Evolutionary conservation across 768 basidiomycete species (phyloP), one percentile per base, ranked within the genome.

Genomic region (Pulveroboletus sp.): DNA sequence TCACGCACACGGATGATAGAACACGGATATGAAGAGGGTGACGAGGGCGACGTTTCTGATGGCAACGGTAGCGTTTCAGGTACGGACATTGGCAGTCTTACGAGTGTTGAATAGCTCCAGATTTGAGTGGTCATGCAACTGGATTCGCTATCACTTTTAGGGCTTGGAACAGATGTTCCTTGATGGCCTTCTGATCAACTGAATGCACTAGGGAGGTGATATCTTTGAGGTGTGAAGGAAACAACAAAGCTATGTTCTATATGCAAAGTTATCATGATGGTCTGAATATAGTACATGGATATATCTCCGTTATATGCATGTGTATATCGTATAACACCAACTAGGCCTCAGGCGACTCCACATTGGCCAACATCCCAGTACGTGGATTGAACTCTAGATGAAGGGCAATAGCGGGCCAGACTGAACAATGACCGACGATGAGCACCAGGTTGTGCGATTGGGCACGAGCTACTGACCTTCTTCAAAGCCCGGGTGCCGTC

Each of bases 401-500:
- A 44, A 78, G 74, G 1, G 80, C 76, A 53, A 86, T 86, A 27
- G 78, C 66, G 3, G 84, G 83, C 84, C 84, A 86, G 13, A 86
- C 84, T 82, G 37, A 39, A 39, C 36, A 43, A 49, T 39, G 2
- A 30, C 3, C 2, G 10, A 27, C 9, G 4, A n/a, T 72, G 47
- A 53, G 42, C 7, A n/a, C 35, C 35, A n/a, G 17, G 27, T 9
- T 32, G 26, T 31, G 37, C 37, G 27, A 8, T 2, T 13, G 35
- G 47, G 18, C 28, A 31, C 54, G 28, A 32, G 6, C 8, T 14
- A 63, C 71, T 9, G 14, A 85, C 86, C 85, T 76, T 91, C 88
- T 69, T 92, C 91, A 61, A 92, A 93, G 1, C 91, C 90, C 15
- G 89, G 86, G 63, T 92, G 87, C 31, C 87, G 76, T 39, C 91